Evolutionary conservation across 805 yeast species (phyloP).

Genomic region (Metschnikowia lochheadii): DNA sequence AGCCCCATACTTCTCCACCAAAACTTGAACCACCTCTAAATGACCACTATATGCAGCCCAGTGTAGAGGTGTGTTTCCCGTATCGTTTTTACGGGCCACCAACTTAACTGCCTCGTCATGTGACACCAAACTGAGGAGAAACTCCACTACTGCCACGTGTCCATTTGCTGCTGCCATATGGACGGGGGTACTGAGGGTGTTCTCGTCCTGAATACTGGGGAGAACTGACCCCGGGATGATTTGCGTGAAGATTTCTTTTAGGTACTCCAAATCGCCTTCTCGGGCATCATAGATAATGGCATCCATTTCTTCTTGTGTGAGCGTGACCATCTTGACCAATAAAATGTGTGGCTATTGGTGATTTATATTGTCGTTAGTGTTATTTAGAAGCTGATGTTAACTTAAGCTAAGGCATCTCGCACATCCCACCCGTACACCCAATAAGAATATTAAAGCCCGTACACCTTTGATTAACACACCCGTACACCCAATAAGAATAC

Average conservation of each 20-base stretch:
- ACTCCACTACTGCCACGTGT: slow-evolving; percentile 63
- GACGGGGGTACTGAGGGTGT: slow-evolving; percentile 66
- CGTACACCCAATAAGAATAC: slow-evolving; percentile 3
- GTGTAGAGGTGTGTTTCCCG: slow-evolving; percentile 92
- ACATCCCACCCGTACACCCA: neutral
- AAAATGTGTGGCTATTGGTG: no score
- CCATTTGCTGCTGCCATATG: slow-evolving; percentile 98
- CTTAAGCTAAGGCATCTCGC: neutral
- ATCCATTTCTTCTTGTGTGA: slow-evolving; percentile 75
- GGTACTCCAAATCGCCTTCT: slow-evolving; percentile 76
- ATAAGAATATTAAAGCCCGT: neutral
- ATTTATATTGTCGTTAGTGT: neutral
- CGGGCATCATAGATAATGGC: slow-evolving; percentile 81
- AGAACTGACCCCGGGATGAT: slow-evolving; percentile 42
- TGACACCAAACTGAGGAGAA: slow-evolving; percentile 48
- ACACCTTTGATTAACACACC: neutral
- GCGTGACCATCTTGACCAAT: slow-evolving; percentile 13
- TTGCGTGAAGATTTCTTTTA: slow-evolving; percentile 63
- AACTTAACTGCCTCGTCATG: slow-evolving; percentile 38
- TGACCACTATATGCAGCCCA: slow-evolving; percentile 96
- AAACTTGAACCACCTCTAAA: slow-evolving; percentile 57
- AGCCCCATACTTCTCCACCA: slow-evolving; percentile 72
- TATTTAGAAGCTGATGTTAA: neutral
- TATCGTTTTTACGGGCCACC: slow-evolving; percentile 49
- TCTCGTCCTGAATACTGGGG: slow-evolving; percentile 54